Evolutionary conservation across 305 asterid species (phyloP).

Genomic region (Fraxinus dipetala): DNA sequence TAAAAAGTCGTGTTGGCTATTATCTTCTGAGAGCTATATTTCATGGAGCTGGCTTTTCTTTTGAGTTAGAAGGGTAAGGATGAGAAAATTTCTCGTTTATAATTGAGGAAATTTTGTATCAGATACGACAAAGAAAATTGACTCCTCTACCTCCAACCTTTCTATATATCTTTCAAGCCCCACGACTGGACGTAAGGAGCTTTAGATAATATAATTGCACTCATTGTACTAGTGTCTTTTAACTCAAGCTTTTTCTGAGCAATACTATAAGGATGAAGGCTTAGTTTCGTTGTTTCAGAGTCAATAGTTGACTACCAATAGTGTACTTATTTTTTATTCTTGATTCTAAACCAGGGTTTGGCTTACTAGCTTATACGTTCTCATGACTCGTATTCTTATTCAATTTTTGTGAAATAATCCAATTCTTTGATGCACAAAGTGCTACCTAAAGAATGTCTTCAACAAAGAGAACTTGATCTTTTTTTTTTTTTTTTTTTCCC

Average conservation of each 20-base stretch:
- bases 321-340: not conserved
- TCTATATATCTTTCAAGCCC: not conserved
- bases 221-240: not conserved
- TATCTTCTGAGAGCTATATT: not conserved
- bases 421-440: not conserved
- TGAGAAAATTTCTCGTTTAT: not conserved
- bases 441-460: not conserved
- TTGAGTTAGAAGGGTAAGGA: not conserved
- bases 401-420: not conserved
- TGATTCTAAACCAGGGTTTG: not conserved
- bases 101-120: not conserved
- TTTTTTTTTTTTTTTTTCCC: not conserved
- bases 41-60: not conserved
- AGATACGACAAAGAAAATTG: not conserved
- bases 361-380: not conserved
- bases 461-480: not conserved
- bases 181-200: not conserved
- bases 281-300: not conserved
- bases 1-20: not conserved
- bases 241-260: not conserved
- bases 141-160: not conserved
- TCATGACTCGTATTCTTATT: not conserved
- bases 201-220: not conserved
- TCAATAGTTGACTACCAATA: not conserved
- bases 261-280: not conserved